Evolutionary conservation across 2,329 filamentous ascomycete species (phyloP), one percentile per base, ranked within the genome.

Genomic region (Blastomyces silverae): DNA sequence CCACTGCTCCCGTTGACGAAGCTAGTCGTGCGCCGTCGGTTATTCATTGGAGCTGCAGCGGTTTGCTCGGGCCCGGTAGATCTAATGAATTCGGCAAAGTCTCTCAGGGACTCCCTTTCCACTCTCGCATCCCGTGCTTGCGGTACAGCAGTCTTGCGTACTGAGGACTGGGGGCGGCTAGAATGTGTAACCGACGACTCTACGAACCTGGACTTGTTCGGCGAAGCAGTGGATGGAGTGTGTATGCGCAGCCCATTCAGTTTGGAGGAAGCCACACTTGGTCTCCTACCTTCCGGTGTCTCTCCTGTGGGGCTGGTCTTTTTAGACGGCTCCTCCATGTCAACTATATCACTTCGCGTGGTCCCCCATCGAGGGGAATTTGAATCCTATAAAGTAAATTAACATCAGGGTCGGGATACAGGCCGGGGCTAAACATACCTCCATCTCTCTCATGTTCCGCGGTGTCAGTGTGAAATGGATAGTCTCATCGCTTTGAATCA

Each of bases 11-110:
- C 53, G 17, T 63, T 58, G 13, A 37, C 25, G n/a, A 58, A 63
- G 17, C 53, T 42, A 1, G 34, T 22, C 2, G 53, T 17, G 13
- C 31, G 53, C 28, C 22, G 28, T 17, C 37, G 39, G 20, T 37
- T 37, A 42, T 58, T 42, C 44, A 66, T 34, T 15, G 44, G 60
- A 28, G 53, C 34, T 50, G 37, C n/a, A 17, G 53, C 25, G 42
- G 39, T 28, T 42, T 50, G 60, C 74, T 77, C 73, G 20, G 93
- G 89, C 1, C 91, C 91, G 39, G 91, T 96, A 0, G 89, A 90
- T 66, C 91, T 88, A 71, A 96, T 91, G 74, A 96, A 97, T 66
- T 95, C 89, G 28, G 91, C 90, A 78, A 97, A 91, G 71, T 96
- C 92, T 57, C 87, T 83, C 10, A 89, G 85, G 0, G 91, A 91